Base-by-base conservation (phyloP, 768 basidiomycete species). In the Rhodotorula toruloides region DNA sequence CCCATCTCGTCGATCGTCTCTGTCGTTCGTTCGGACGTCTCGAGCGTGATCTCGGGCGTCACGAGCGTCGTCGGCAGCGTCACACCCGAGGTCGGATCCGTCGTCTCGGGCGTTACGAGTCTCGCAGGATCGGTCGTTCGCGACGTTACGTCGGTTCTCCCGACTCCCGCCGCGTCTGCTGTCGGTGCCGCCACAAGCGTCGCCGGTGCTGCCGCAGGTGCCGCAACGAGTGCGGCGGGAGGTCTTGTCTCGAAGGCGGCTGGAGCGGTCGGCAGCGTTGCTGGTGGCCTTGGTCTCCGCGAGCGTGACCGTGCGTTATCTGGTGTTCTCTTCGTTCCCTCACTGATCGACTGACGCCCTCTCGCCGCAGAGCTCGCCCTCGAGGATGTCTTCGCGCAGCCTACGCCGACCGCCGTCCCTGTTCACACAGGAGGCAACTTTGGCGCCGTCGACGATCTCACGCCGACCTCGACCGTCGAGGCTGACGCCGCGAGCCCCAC, bases 281-380 rank as follows among this genome's bases (percentile, higher is more conserved):
- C 27, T 13, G n/a, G 39, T 4, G 54, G 27, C 3, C 16, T 54
- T 19, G 29, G 62, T 31, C n/a, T 63, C 1, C 54, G 62, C 25
- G 62, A 57, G 40, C 62, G 62, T n/a, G 62, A 63, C 22, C 10
- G 48, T 49, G 31, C 17, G 48, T 49, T 21, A 8, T 21, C 31
- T 21, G n/a, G n/a, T n/a, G n/a, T 9, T 32, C 48, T 1, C 19
- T 17, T 21, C 27, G 16, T 19, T 1, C 13, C 22, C 3, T 29
- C 39, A 27, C n/a, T 0, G 47, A 40, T 12, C 12, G 43, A 39
- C 12, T 47, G 4, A 25, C 32, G 25, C 10, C 22, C 19, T 3
- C 13, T 37, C 29, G 21, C 25, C 3, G n/a, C n/a, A n/a, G n/a
- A n/a, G n/a, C n/a, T 49, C 32, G 6, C 25, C 13, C 34, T 39